Evolutionary conservation across 306 rosid species (phyloP), one percentile per base, ranked within the genome.

Genomic region (Quercus gilva): DNA sequence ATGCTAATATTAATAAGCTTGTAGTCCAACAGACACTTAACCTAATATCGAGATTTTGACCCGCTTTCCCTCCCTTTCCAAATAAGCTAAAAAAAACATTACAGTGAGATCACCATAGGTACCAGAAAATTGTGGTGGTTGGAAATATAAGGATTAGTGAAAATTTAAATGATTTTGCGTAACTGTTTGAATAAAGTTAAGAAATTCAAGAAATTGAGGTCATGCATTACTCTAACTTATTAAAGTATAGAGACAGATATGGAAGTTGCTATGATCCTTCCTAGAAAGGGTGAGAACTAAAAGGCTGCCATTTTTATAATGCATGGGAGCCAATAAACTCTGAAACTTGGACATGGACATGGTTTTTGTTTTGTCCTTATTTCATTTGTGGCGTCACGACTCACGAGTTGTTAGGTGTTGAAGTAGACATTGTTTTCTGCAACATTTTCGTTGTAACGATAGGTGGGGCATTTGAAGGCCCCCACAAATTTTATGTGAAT

Each of bases 191-290:
- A 49, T 49, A 49, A 49, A 49, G 17, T n/a, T 35, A 53, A 58
- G 20, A 69, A 37, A 60, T 19, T 12, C 67, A 4, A 4, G 26
- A 53, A 55, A 18, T 26, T 29, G 11, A 28, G 14, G 25, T 6
- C 13, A 35, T 3, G 2, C 12, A 14, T 23, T 7, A 1, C 33
- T 67, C 15, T 1, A 12, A 49, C 53, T 49, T 31, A 41, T 73
- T 12, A 25, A 15, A 0, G 6, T 3, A 49, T 3, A 37, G 51
- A 55, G 86, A 78, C 80, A 78, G 0, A 23, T 41, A 57, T 65
- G 8, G 90, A 85, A 89, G 69, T 73, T 78, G 60, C 87, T 20
- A 3, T 20, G 86, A 77, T 79, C 58, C 85, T 80, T 89, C 90
- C 25, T 3, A 10, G 60, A 77, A 79, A 57, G 10, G 59, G 14